A percentile compares a stretch with the other conserved stretches of the same genome.
phyloP scores from a whole-genome alignment of 495 filamentous ascomycete genomes.

The Pseudomonodictys pantanalensis region DNA sequence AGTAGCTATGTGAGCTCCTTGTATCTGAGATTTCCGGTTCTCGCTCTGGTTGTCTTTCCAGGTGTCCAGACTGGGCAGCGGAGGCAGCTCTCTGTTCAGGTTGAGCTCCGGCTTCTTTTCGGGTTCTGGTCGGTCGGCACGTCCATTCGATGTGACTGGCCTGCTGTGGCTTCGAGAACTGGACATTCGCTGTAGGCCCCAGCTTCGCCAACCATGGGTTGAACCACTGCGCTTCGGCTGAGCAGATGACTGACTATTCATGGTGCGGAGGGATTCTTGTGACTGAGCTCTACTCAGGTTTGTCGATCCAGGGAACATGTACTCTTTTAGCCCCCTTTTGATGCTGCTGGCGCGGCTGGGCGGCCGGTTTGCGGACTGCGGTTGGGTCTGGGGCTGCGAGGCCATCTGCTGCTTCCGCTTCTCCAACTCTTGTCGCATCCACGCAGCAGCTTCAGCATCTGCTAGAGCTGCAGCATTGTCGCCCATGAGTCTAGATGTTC shows the following conservation, averaged over 20 bases:
- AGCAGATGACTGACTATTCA: neutral
- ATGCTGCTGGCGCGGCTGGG: constrained; percentile 36
- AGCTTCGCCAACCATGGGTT: constrained; percentile 35
- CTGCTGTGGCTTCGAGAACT: constrained; percentile 30
- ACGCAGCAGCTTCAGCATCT: constrained; percentile 34
- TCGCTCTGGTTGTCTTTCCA: constrained; percentile 33
- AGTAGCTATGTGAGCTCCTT: constrained; percentile 33
- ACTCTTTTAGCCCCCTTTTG: constrained; percentile 32
- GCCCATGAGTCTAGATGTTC: constrained; percentile 33
- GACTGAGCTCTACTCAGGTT: constrained; percentile 26
- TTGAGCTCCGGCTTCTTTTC: constrained; percentile 35
- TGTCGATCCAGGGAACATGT: constrained; percentile 35
- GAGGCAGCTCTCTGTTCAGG: constrained; percentile 45
- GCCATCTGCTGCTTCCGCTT: constrained; percentile 30
- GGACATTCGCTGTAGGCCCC: constrained; percentile 32
- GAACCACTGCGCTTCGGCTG: constrained; percentile 18
- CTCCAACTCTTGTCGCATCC: constrained; percentile 40
- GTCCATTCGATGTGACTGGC: constrained; percentile 26
- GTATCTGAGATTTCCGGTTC: constrained; percentile 10
- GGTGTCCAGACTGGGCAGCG: constrained; percentile 42
- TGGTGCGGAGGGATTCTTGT: constrained; percentile 5
- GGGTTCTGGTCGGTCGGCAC: constrained; percentile 18
- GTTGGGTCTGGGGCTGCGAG: constrained; percentile 16
- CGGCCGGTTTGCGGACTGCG: constrained; percentile 5
- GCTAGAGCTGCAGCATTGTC: constrained; percentile 26